Base-by-base conservation (phyloP, 192 early-diverging fungal species). In the Anaeromyces robustus region DNA sequence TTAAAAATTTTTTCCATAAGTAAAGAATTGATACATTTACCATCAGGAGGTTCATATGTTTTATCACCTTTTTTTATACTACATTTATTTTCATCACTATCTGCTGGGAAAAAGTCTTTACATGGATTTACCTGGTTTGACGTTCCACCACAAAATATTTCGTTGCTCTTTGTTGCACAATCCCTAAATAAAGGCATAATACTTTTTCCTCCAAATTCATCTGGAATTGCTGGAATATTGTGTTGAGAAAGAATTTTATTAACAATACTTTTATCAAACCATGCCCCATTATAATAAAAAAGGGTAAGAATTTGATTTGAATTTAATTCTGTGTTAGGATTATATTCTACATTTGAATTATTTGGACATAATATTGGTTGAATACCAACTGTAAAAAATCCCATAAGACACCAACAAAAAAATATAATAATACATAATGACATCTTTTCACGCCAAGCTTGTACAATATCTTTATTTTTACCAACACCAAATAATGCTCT, bases 361-460 rank as follows among this genome's bases (percentile, higher is more conserved):
- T 78, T 59, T 12, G 84, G 86, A 80, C 87, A 88, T 3, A 88
- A 79, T 19, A 83, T 77, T 29, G 84, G 80, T 79, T 88, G 82
- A 3, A 89, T 37, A 22, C 88, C 88, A 77, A 86, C 83, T 18
- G 88, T 86, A 30, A 89, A 80, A 79, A 89, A 88, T 13, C 83
- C 85, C 12, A 87, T 84, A 11, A 77, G 78, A 2, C 78, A 80
- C 78, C 81, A 84, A 31, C 86, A 82, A 5, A 80, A 59, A 31
- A 82, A 80, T 79, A 88, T 86, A 28, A 88, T 86, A 30, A 88
- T 80, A 79, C 86, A 87, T 12, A 88, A 30, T 32, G 86, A 82
- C 19, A 97, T 88, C 84, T 99, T 88, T 81, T 88, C 87, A 18
- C 87, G 82, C 87, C 87, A 88, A 19, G 86, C 87, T 77, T 88